phyloP scores from a whole-genome alignment of 495 filamentous ascomycete genomes.

The Glarea lozoyensis region DNA sequence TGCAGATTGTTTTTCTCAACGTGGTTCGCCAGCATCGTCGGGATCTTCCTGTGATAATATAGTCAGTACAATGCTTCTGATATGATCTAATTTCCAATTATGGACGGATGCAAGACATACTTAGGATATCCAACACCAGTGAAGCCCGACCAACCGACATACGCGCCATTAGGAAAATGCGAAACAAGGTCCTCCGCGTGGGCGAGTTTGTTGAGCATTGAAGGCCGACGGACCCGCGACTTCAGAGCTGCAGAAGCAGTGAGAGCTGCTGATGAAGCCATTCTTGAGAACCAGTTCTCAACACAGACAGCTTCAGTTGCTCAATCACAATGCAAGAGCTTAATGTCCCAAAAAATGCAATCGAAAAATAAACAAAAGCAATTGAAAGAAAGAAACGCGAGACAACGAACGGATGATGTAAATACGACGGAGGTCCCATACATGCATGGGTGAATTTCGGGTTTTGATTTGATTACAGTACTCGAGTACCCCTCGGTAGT shows the following conservation, averaged over 20 bases:
- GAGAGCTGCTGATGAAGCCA: slow-evolving; percentile 14
- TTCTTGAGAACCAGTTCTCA: not conserved
- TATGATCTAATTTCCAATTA: not conserved
- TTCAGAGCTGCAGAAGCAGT: slow-evolving; percentile 59
- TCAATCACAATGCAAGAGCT: slow-evolving; percentile 4
- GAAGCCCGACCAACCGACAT: slow-evolving; percentile 87
- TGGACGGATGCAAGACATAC: slow-evolving; percentile 34
- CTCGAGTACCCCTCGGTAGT: too few relatives aligned
- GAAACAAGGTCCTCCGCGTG: slow-evolving; percentile 71
- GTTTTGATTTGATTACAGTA: too few relatives aligned
- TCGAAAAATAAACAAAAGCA: not conserved
- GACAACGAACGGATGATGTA: not conserved
- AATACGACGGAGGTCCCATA: slow-evolving; percentile 5
- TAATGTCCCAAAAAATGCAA: not conserved
- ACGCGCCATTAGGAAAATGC: slow-evolving; percentile 72
- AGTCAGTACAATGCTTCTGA: too few relatives aligned
- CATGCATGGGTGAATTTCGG: too few relatives aligned
- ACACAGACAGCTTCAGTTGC: not conserved
- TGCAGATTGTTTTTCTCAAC: slow-evolving; percentile 84
- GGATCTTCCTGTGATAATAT: slow-evolving; percentile 54
- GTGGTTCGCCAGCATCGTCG: slow-evolving; percentile 76
- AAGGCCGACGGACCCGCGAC: slow-evolving; percentile 64
- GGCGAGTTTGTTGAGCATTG: slow-evolving; percentile 70
- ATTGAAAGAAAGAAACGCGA: not conserved
- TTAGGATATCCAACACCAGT: slow-evolving; percentile 89